A percentile compares a stretch with the other conserved stretches of the same genome.
These are phyloP conservation scores for Cenchrus fungigraminus DNA, from an alignment of 176 grass and related monocot genomes.

Conservation along the genomic window DNA sequence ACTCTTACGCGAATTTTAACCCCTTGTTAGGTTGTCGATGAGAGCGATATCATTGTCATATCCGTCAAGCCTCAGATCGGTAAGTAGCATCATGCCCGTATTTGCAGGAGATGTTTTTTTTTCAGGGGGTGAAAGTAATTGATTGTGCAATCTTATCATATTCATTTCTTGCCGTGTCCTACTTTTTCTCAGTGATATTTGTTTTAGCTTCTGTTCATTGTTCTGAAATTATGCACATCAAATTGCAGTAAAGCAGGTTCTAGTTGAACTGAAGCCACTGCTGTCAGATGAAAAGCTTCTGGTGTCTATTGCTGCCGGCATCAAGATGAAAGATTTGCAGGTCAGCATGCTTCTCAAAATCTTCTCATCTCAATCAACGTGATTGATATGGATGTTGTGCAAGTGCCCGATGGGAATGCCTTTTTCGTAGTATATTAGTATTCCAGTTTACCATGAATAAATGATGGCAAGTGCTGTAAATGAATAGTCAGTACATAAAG, in stretches of 20 bases:
- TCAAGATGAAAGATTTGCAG: conserved; percentile 97
- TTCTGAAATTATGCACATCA: neutral
- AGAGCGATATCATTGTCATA: conserved; percentile 88
- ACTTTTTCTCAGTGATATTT: neutral
- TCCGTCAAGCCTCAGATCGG: conserved; percentile 95
- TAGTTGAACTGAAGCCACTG: conserved; percentile 76
- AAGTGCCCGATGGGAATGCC: neutral
- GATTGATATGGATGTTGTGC: no score
- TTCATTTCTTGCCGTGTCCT: neutral
- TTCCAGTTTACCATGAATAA: neutral
- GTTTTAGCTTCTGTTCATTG: neutral
- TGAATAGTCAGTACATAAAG: conserved; percentile 4
- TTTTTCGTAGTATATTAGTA: neutral
- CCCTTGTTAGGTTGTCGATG: conserved; percentile 63
- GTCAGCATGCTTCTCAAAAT: conserved; percentile 32
- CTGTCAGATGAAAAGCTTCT: conserved; percentile 91
- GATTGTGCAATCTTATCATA: neutral
- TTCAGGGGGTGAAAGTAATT: neutral
- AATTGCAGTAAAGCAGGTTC: conserved; percentile 82
- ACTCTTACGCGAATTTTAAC: neutral
- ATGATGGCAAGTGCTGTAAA: neutral
- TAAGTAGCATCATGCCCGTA: conserved; percentile 24
- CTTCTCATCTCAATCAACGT: neutral
- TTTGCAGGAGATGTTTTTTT: neutral
- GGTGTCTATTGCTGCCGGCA: conserved; percentile 94